Percentiles rank a stretch among this genome's conserved stretches.
Conservation (phyloP, 2,329 filamentous ascomycete species). For the Hypoxylon sp. region DNA sequence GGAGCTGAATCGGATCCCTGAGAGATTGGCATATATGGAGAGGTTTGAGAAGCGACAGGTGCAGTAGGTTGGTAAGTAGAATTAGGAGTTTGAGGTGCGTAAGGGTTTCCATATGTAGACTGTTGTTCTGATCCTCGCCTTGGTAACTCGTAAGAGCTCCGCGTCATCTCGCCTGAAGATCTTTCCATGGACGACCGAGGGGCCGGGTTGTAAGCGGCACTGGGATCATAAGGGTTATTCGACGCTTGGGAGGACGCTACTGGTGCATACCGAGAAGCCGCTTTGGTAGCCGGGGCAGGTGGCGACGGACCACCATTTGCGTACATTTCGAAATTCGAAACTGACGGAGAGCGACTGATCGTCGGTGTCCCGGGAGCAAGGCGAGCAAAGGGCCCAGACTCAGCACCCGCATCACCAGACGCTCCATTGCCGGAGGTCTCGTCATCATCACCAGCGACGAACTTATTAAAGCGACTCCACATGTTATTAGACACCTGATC, state of each 20-base stretch:
- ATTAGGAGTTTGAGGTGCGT: slow-evolving; percentile 53
- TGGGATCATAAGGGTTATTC: slow-evolving; percentile 56
- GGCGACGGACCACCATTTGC: slow-evolving; percentile 59
- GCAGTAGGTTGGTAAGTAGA: slow-evolving; percentile 52
- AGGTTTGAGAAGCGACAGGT: slow-evolving; percentile 40
- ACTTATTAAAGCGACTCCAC: slow-evolving; percentile 95
- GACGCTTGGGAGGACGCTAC: slow-evolving; percentile 50
- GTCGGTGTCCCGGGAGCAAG: slow-evolving; percentile 82
- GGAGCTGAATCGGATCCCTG: slow-evolving; percentile 38
- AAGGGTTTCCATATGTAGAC: slow-evolving; percentile 51
- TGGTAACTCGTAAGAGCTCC: slow-evolving; percentile 59
- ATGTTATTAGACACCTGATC: slow-evolving; percentile 93
- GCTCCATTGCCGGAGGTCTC: slow-evolving; percentile 72
- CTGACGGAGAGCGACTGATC: slow-evolving; percentile 80
- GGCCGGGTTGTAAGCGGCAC: slow-evolving; percentile 49
- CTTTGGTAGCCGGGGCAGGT: slow-evolving; percentile 58
- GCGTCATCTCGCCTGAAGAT: slow-evolving; percentile 59
- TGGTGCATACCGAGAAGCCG: slow-evolving; percentile 66
- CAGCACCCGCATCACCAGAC: slow-evolving; percentile 67
- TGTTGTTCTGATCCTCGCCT: slow-evolving; percentile 58
- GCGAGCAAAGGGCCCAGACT: slow-evolving; percentile 84
- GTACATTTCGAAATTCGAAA: slow-evolving; percentile 80
- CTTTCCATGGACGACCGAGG: slow-evolving; percentile 61
- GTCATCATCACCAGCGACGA: slow-evolving; percentile 90
- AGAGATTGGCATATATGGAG: slow-evolving; percentile 45